phyloP scores from a whole-genome alignment of 2,329 filamentous ascomycete species.

The Cytospora piceae region DNA sequence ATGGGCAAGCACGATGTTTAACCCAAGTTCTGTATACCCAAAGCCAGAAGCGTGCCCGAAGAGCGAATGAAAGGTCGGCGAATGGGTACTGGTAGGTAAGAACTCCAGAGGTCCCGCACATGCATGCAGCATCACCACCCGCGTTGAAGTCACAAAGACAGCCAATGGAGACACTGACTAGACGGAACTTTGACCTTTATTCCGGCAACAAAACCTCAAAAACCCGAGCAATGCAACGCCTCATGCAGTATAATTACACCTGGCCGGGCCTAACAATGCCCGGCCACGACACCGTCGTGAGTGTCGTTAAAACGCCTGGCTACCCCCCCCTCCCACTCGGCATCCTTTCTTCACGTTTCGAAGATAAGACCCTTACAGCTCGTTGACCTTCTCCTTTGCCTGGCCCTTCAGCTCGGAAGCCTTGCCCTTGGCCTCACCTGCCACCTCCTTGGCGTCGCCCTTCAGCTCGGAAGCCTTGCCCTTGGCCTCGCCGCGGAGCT shows the following conservation, averaged over 20 bases:
- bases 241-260: conserved; percentile 3
- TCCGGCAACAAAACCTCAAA: conserved; percentile 16
- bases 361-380: conserved; percentile 14
- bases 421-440: conserved; percentile 43
- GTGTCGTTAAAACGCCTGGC: background rate
- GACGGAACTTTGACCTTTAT: conserved; percentile 5
- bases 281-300: background rate
- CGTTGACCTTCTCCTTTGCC: conserved; percentile 31
- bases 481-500: conserved; percentile 37
- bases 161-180: background rate
- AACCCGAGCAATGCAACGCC: conserved; percentile 29
- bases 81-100: background rate
- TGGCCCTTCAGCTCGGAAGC: conserved; percentile 32
- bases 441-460: conserved; percentile 45
- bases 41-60: no score
- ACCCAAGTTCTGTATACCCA: no score
- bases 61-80: background rate
- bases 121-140: background rate
- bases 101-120: no score
- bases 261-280: background rate
- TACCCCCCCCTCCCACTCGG: background rate
- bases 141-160: background rate
- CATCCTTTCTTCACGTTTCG: background rate
- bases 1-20: no score
- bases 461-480: conserved; percentile 39